Base-by-base conservation (phyloP, 2,329 filamentous ascomycete genomes). In the Fusarium phyllophilum region DNA sequence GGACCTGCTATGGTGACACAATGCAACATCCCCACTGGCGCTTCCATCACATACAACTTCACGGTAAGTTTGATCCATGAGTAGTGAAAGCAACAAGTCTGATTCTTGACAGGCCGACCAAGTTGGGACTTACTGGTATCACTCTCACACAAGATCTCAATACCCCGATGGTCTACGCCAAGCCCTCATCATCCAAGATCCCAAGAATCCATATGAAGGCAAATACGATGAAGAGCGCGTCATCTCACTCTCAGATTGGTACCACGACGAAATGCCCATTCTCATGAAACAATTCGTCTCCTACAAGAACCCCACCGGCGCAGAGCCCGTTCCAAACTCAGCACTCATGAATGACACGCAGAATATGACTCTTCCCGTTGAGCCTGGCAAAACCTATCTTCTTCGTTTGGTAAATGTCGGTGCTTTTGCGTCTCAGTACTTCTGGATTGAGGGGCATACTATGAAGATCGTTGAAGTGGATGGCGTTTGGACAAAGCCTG, bases 11-110 rank as follows among this genome's bases (percentile, higher is more conserved):
- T 51, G 33, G 45, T 60, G 5, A 60, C 57, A 0, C 57, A 60
- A 29, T 60, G 57, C 34, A 52, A 52, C 22, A 60, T 60, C 3
- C 57, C 57, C 0, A 38, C 34, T 7, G 57, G 44, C 6, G 44
- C 44, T 20, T 52, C 57, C 3, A 22, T 60, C 26, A 60, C 57
- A 31, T 60, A 60, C 44, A 39, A 60, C 24, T 60, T 60, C 4
- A 58, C 55, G 2, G 55, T 58, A 11, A 57, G 39, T 18, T 3
- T n/a, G 6, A 6, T 14, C 1, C 24, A n/a, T n/a, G 8, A n/a
- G 4, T 5, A 3, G 5, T 13, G 4, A 55, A 9, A 5, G 4
- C 0, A n/a, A 8, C n/a, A 24, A 18, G n/a, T 0, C 55, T 57
- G 39, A 57, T 3, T 36, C 2, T 1, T 9, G 33, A 38, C 42